Conservation (phyloP, 208 protist species). For the Trypanosoma scelopori region DNA sequence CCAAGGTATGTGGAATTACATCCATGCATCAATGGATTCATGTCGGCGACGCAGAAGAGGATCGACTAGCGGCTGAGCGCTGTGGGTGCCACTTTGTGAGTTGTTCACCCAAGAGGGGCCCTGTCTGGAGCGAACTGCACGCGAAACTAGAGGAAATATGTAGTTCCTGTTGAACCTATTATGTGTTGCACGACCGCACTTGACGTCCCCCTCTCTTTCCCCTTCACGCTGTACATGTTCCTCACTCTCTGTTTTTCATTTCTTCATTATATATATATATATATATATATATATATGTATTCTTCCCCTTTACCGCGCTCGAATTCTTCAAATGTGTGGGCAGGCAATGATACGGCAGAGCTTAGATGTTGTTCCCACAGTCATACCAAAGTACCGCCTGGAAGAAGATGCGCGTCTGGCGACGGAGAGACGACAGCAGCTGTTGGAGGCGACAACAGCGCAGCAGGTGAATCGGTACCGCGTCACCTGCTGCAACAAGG, state of each 20-base stretch:
- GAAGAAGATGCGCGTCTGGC: conserved; percentile 28
- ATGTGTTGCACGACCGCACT: not conserved
- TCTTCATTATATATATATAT: not conserved
- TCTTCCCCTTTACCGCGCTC: not conserved
- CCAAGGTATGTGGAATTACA: conserved; percentile 15
- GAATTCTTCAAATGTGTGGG: not conserved
- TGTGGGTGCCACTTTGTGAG: conserved; percentile 51
- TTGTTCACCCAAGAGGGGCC: conserved; percentile 42
- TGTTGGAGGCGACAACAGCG: not conserved
- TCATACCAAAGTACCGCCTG: conserved; percentile 25
- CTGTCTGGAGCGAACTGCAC: conserved; percentile 48
- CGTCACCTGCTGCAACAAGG: conserved; percentile 1
- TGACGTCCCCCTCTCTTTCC: conserved; percentile 33
- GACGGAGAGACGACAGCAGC: conserved; percentile 6
- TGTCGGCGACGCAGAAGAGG: conserved; percentile 62
- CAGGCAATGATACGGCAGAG: conserved; percentile 27
- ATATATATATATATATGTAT: conserved; percentile 1
- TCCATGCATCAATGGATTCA: conserved; percentile 47
- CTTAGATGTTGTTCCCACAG: conserved; percentile 26
- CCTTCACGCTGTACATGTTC: not conserved
- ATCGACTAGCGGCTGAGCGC: conserved; percentile 43
- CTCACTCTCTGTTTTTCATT: not conserved
- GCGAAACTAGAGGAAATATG: conserved; percentile 31
- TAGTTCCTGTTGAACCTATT: not conserved
- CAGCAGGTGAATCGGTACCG: conserved; percentile 13